Evolutionary conservation across 176 grass and related monocot genomes (phyloP).

Genomic region (Musa itinerans): DNA sequence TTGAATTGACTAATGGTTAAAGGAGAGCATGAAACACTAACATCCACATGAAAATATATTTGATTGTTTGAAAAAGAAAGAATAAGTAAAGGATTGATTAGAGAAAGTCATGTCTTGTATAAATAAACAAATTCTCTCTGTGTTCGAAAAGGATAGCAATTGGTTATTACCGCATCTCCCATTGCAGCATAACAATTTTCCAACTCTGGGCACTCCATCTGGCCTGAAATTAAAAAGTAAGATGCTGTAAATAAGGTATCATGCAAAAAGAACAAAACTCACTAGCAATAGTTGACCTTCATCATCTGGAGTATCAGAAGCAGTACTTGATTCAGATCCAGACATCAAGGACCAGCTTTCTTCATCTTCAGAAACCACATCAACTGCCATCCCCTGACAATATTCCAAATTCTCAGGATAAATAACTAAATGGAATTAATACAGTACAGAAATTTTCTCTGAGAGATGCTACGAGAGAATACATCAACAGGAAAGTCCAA

Average conservation of each 20-base stretch:
- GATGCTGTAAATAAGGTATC: background rate
- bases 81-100: background rate
- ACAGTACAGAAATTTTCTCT: background rate
- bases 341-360: conserved; percentile 19
- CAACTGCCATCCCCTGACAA: conserved; percentile 22
- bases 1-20: no score
- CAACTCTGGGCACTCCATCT: background rate
- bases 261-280: background rate
- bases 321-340: conserved; percentile 21
- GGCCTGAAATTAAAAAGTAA: background rate
- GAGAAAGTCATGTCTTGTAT: background rate
- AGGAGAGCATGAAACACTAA: no score
- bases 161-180: background rate
- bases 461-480: conserved; percentile 6
- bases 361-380: conserved; percentile 29
- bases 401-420: background rate
- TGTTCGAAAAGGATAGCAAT: background rate
- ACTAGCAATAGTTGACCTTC: conserved; percentile 23
- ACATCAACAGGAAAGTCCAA: conserved; percentile 8
- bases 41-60: no score
- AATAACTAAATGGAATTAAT: background rate
- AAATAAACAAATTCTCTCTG: background rate
- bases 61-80: background rate
- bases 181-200: background rate
- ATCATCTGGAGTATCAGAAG: conserved; percentile 23